Evolutionary conservation across 176 grass and related monocot species (phyloP), one percentile per base, ranked within the genome.

Genomic region (Juncus effusus): DNA sequence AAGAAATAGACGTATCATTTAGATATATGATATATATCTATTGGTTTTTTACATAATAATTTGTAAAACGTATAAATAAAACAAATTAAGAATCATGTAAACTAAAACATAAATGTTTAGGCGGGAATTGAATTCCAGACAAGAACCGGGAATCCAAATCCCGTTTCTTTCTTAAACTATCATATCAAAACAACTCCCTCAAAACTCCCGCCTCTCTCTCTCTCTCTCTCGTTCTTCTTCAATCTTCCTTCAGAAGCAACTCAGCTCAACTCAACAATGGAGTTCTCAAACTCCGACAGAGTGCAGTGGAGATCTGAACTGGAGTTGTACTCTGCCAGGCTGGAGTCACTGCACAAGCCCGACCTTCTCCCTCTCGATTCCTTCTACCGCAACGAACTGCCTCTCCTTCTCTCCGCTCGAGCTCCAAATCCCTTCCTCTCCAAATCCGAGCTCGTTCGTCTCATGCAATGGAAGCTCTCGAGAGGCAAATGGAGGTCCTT

Each of bases 391-490:
- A 56, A 77, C 40, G 87, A 89, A 54, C 82, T 96, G 11, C 93
- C 87, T 41, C 49, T 73, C 16, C 66, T 91, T 47, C 77, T 96
- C 38, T 79, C 51, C 74, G 4, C 76, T 55, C 77, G 92, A 38
- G 77, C 82, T 15, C 85, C 85, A 42, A 65, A 77, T 15, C 82
- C 92, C 28, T 96, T 62, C 67, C 51, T 96, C 61, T 63, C 77
- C 85, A 84, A 86, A 65, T n/a, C 80, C 12, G 93, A 96, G 67
- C 93, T 96, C 47, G 60, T 40, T 73, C 74, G 82, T 60, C 77
- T 91, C 87, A 76, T 96, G 70, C 74, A 88, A 76, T 96, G 93
- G 93, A 96, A 96, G 82, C 93, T 96, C 80, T 79, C 82, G 10
- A 79, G 93, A 54, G 85, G 93, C 2, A 91, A 96, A 80, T 96